These are phyloP conservation scores for Solanum sejunctum DNA, from an alignment of 257 asterid species.

Conservation along the genomic window DNA sequence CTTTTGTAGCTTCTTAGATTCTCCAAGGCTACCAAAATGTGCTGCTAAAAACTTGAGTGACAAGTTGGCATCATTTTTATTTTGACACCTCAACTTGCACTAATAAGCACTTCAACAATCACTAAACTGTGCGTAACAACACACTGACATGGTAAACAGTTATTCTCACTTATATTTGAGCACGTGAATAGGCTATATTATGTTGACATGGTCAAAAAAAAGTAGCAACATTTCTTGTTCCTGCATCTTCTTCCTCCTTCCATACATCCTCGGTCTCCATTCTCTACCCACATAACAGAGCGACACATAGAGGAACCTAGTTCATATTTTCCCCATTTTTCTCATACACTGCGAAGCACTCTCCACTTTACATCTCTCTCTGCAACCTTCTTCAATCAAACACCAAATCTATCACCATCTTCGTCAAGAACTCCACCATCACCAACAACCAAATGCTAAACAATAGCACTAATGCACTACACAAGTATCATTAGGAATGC, in stretches of 20 bases:
- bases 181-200: background rate
- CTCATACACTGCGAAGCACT: background rate
- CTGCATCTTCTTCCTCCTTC: background rate
- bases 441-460: background rate
- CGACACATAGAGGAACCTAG: background rate
- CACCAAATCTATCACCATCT: background rate
- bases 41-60: background rate
- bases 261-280: background rate
- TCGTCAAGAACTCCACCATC: background rate
- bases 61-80: background rate
- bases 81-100: background rate
- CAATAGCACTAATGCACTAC: background rate
- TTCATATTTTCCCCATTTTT: background rate
- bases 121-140: background rate
- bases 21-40: background rate
- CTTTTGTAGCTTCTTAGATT: background rate
- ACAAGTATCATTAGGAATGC: background rate
- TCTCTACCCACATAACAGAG: background rate
- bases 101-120: background rate
- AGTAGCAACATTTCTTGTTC: background rate
- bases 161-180: background rate
- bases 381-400: background rate
- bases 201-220: background rate
- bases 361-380: background rate
- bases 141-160: background rate